A percentile compares a stretch with the other conserved stretches of the same genome.
phyloP scores from a whole-genome alignment of 306 rosid species.

The Cajanus cajan region DNA sequence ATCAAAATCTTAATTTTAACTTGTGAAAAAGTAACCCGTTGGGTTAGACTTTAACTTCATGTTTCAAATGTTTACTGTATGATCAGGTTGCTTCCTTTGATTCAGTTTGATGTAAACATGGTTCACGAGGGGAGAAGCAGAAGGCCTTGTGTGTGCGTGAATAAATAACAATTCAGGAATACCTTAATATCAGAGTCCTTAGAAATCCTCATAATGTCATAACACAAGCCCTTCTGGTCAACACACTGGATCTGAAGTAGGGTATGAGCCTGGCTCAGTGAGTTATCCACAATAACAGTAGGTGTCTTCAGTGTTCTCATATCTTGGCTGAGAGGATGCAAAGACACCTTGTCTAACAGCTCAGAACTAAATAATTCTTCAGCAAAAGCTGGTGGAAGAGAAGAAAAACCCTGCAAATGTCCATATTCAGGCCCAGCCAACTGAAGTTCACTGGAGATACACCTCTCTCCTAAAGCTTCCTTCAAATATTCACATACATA shows the following conservation, averaged over 20 bases:
- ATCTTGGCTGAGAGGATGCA: slow-evolving; percentile 50
- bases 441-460: slow-evolving; percentile 78
- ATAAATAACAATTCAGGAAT: slow-evolving; percentile 19
- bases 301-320: slow-evolving; percentile 49
- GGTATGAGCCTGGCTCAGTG: slow-evolving; percentile 72
- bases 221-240: slow-evolving; percentile 76
- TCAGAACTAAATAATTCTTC: slow-evolving; percentile 66
- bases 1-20: too few relatives aligned
- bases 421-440: slow-evolving; percentile 88
- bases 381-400: slow-evolving; percentile 70
- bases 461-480: slow-evolving; percentile 62
- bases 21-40: too few relatives aligned
- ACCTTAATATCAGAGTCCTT: slow-evolving; percentile 85
- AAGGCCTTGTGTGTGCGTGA: neutral
- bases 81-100: slow-evolving; percentile 1
- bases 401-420: slow-evolving; percentile 60
- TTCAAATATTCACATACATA: slow-evolving; percentile 57
- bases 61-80: neutral
- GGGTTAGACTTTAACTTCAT: neutral
- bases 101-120: neutral
- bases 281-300: slow-evolving; percentile 58
- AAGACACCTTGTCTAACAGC: slow-evolving; percentile 44
- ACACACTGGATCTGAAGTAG: slow-evolving; percentile 78
- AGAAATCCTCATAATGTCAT: slow-evolving; percentile 81
- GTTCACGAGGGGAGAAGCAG: slow-evolving; percentile 1